Evolutionary conservation across 306 rosid species (phyloP).

Genomic region (Myrica gale): DNA sequence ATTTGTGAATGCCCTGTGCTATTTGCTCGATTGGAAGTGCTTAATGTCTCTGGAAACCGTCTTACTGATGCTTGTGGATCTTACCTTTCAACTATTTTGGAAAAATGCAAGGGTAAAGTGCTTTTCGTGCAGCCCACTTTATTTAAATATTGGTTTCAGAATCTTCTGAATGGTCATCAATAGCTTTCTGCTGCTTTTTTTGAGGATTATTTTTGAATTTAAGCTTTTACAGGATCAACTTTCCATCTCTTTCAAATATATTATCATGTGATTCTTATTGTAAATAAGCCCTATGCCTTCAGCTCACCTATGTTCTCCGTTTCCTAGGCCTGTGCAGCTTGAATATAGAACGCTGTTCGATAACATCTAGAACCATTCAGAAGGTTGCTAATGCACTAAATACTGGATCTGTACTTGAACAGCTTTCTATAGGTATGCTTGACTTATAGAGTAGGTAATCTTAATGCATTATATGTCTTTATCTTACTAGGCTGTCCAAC

Average conservation of each 20-base stretch:
- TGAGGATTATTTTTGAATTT: conserved; percentile 17
- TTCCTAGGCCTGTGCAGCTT: conserved; percentile 70
- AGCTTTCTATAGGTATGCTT: conserved; percentile 67
- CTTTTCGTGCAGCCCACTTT: conserved; percentile 26
- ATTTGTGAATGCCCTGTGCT: conserved; percentile 81
- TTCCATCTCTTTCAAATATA: conserved; percentile 16
- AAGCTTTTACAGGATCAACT: conserved; percentile 9
- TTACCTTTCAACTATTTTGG: conserved; percentile 73
- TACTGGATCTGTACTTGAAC: conserved; percentile 60
- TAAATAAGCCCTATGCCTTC: conserved; percentile 15
- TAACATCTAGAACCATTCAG: conserved; percentile 82
- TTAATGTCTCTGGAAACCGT: conserved; percentile 85
- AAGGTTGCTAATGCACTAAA: conserved; percentile 68
- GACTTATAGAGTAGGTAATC: conserved; percentile 14
- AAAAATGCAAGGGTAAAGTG: conserved; percentile 69
- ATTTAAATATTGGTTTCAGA: conserved; percentile 15
- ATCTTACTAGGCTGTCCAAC: conserved; percentile 22
- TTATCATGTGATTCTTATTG: conserved; percentile 23
- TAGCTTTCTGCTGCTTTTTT: conserved; percentile 18
- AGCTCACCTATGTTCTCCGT: conserved; percentile 24
- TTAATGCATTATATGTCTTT: conserved; percentile 3
- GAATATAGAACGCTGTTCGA: conserved; percentile 70
- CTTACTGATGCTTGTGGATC: conserved; percentile 90
- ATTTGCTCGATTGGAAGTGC: conserved; percentile 77
- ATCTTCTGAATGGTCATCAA: conserved; percentile 22